A percentile compares a stretch with the other conserved stretches of the same genome.
Conservation (phyloP, 1,284 basidiomycete species). For the Malassezia vespertilionis region DNA sequence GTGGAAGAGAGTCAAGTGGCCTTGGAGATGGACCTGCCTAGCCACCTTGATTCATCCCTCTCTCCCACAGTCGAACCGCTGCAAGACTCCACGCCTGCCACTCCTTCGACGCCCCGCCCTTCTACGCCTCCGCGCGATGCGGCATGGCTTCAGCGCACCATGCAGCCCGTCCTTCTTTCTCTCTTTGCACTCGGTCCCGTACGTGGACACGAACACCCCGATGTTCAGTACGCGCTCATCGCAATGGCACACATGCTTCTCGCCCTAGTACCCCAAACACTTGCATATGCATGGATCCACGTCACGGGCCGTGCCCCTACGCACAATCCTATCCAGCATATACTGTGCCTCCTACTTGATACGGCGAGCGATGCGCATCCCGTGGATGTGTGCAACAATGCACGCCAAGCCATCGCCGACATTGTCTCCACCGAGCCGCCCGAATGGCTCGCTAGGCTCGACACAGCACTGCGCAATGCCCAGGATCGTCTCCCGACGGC, state of each 20-base stretch:
- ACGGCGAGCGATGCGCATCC: background rate
- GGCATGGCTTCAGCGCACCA: slow-evolving; percentile 11
- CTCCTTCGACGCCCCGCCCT: too few species aligned
- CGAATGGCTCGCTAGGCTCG: background rate
- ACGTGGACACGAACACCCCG: background rate
- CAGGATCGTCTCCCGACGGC: background rate
- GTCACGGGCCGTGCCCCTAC: background rate
- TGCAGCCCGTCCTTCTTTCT: slow-evolving; percentile 5
- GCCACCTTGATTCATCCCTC: too few species aligned
- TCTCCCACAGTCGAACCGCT: too few species aligned
- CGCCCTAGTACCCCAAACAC: background rate
- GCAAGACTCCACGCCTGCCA: too few species aligned
- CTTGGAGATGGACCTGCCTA: too few species aligned
- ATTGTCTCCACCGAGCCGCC: background rate
- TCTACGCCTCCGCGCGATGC: background rate
- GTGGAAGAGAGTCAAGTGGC: too few species aligned
- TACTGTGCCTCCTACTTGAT: slow-evolving; percentile 9
- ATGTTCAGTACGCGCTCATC: slow-evolving; percentile 4
- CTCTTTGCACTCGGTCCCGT: background rate
- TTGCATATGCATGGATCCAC: slow-evolving; percentile 1
- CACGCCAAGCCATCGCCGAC: background rate
- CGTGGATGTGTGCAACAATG: background rate
- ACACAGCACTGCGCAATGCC: background rate
- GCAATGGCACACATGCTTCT: background rate
- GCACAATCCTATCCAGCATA: background rate